These are phyloP conservation scores for Paramecium sonneborni DNA, from an alignment of 73 alveolate genomes.

Conservation along the genomic window DNA sequence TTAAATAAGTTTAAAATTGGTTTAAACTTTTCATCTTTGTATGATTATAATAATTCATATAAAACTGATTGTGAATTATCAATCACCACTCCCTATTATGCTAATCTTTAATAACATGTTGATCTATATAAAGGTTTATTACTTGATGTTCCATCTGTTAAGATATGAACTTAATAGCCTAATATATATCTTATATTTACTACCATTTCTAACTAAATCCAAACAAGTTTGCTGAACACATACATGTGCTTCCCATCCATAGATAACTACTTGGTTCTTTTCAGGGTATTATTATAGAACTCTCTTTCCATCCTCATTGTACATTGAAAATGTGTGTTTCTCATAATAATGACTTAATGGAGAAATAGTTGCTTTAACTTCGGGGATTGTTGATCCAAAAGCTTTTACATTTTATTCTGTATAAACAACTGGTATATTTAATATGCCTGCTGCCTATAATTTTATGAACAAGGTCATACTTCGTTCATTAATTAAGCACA, in stretches of 20 bases:
- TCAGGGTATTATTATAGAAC: neutral
- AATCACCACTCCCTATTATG: neutral
- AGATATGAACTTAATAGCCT: slow-evolving; percentile 53
- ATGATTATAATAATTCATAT: slow-evolving; percentile 20
- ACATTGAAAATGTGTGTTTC: neutral
- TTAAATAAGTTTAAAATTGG: slow-evolving; percentile 42
- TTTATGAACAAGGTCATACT: neutral
- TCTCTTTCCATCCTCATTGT: neutral
- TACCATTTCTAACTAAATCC: slow-evolving; percentile 22
- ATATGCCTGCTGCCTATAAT: neutral
- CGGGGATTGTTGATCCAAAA: neutral
- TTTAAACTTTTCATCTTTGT: slow-evolving; percentile 46
- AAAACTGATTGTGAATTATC: slow-evolving; percentile 33
- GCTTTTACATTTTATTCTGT: slow-evolving; percentile 7
- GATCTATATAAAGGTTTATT: slow-evolving; percentile 36
- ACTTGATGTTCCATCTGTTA: slow-evolving; percentile 64
- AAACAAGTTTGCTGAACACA: neutral
- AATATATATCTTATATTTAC: neutral
- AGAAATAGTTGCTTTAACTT: neutral
- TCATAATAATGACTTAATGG: neutral
- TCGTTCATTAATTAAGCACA: slow-evolving; percentile 24
- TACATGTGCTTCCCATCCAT: slow-evolving; percentile 38
- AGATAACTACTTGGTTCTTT: slow-evolving; percentile 4
- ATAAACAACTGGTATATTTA: neutral
- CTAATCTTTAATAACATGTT: slow-evolving; percentile 44